Conservation (phyloP, 1,284 basidiomycete species). For the Cystobasidium sp. region DNA sequence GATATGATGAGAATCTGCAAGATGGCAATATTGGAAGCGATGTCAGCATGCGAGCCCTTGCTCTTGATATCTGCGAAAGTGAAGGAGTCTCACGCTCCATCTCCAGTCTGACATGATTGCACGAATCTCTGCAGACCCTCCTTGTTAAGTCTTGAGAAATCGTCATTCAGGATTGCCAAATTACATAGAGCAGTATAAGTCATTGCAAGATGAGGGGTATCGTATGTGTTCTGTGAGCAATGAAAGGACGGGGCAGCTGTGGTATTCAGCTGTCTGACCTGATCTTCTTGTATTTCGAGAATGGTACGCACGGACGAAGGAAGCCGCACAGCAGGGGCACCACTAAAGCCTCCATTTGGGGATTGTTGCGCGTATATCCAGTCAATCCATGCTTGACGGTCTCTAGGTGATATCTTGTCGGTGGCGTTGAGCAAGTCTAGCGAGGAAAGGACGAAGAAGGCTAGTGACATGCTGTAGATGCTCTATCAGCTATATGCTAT, state of each 20-base stretch:
- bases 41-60: background rate
- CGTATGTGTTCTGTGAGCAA: slow-evolving; percentile 48
- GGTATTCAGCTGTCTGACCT: background rate
- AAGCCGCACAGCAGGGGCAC: slow-evolving; percentile 40
- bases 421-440: slow-evolving; percentile 49
- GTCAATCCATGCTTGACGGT: slow-evolving; percentile 44
- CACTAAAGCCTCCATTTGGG: slow-evolving; percentile 50
- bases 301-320: too few species aligned
- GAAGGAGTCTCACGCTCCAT: slow-evolving; percentile 71
- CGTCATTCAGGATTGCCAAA: slow-evolving; percentile 80
- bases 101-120: slow-evolving; percentile 69
- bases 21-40: background rate
- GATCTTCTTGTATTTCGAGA: too few species aligned
- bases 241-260: background rate
- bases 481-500: background rate
- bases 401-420: slow-evolving; percentile 43
- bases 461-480: slow-evolving; percentile 50
- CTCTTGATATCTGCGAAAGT: slow-evolving; percentile 6
- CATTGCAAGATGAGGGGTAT: slow-evolving; percentile 83
- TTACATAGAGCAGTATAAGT: slow-evolving; percentile 84
- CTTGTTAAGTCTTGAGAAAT: slow-evolving; percentile 70
- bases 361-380: slow-evolving; percentile 53
- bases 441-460: slow-evolving; percentile 51
- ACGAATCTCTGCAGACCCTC: slow-evolving; percentile 69
- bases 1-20: slow-evolving; percentile 74